Base-by-base conservation (phyloP, 176 grass and related monocot species). In the Hsuehochloa calcarea region DNA sequence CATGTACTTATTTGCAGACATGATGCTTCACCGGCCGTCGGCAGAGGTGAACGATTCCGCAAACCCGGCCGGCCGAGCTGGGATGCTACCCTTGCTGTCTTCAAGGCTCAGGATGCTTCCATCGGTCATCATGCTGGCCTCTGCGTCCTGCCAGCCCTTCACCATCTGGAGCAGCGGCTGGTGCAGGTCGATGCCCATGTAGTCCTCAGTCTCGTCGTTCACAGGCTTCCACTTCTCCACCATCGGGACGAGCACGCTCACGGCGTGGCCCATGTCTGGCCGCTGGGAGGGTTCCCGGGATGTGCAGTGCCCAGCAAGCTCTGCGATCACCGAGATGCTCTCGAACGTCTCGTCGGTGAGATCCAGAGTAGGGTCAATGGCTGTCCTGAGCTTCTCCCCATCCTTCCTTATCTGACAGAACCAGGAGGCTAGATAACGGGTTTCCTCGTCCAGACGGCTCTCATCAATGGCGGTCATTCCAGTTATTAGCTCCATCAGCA, bases 61-160 rank as follows among this genome's bases (percentile, higher is more conserved):
- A 19, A 99, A 96, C 60, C 96, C 96, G 0, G 86, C 89, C 1
- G 96, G 96, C 70, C 96, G 87, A 19, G 91, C 90, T 2, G 96
- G 96, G 70, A 99, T 99, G 93, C 96, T 99, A 58, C 90, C 96
- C 66, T 99, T 99, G 74, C 96, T 99, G 77, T 99, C 93, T 34
- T 92, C 83, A 19, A 98, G 89, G 85, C 93, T 94, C 27, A 91
- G 45, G 15, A 73, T 92, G 81, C 96, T 95, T 7, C 82, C 84
- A 46, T 87, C 89, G 0, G 87, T 92, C 51, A 87, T 92, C 51
- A 87, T 86, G 51, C 83, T 93, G 3, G 75, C 84, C 72, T 99
- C 96, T 20, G 91, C 88, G 26, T 91, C 93, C 81, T 99, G 93
- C 96, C 93, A 99, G 20, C 90, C 90, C 50, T 99, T 95, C 49